phyloP scores from a whole-genome alignment of 169 alveolate species.

The Eimeria zaria region DNA sequence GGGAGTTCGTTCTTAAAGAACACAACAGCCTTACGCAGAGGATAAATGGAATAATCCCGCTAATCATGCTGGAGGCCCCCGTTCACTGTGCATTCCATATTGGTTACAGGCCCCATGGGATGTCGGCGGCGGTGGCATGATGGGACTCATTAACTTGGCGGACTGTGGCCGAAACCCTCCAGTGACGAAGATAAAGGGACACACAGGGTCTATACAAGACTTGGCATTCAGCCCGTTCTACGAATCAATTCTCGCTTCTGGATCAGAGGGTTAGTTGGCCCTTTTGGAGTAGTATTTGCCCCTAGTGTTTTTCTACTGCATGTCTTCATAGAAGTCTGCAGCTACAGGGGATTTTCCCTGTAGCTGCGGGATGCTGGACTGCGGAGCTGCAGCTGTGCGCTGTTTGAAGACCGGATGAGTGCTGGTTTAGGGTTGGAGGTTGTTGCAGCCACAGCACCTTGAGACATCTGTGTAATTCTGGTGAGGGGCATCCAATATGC shows the following conservation, averaged over 20 bases:
- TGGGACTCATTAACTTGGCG: constrained; percentile 78
- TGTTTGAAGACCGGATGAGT: neutral
- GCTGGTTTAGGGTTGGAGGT: neutral
- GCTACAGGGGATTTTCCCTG: neutral
- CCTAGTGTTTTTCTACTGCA: neutral
- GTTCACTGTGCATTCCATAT: neutral
- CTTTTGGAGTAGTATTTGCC: neutral
- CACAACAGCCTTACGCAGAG: neutral
- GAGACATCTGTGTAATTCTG: neutral
- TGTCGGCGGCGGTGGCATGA: constrained; percentile 86
- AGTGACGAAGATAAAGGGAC: constrained; percentile 85
- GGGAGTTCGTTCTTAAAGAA: neutral
- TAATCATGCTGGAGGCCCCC: neutral
- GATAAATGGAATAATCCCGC: neutral
- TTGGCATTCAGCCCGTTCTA: constrained; percentile 81
- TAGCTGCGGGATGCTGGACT: neutral
- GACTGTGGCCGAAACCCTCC: constrained; percentile 83
- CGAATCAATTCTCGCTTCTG: constrained; percentile 83
- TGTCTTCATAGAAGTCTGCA: neutral
- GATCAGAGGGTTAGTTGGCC: constrained; percentile 79
- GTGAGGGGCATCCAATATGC: neutral
- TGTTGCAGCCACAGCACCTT: neutral
- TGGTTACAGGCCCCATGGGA: constrained; percentile 85
- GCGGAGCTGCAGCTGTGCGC: neutral
- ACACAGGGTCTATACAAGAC: constrained; percentile 82